A percentile compares a stretch with the other conserved stretches of the same genome.
phyloP scores from a whole-genome alignment of 1,284 basidiomycete genomes.

The Inonotus obliquus region DNA sequence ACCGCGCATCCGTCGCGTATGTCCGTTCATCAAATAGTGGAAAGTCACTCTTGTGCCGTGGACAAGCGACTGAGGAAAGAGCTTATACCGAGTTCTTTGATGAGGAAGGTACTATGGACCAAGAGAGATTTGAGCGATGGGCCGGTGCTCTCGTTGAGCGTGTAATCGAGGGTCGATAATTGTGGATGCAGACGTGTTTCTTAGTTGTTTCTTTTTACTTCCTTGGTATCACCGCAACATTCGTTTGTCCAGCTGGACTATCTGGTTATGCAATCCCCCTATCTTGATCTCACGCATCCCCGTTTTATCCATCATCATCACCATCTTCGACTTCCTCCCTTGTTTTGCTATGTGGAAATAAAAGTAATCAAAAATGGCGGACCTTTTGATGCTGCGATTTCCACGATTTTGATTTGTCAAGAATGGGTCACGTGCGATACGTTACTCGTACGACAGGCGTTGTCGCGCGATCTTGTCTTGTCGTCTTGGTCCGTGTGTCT shows the following conservation, averaged over 20 bases:
- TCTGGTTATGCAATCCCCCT: background rate
- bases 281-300: background rate
- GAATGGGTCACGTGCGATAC: background rate
- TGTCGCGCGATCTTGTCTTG: background rate
- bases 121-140: constrained; percentile 68
- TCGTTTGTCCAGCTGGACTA: background rate
- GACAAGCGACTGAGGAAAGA: constrained; percentile 45
- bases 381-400: background rate
- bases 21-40: constrained; percentile 71
- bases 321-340: background rate
- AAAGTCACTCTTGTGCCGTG: constrained; percentile 68
- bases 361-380: background rate
- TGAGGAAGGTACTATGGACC: constrained; percentile 62
- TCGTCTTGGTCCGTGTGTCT: no score
- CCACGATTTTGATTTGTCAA: background rate
- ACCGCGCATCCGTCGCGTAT: constrained; percentile 60
- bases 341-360: background rate
- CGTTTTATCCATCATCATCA: background rate
- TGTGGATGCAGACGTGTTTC: background rate
- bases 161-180: constrained; percentile 29
- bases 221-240: background rate
- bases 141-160: constrained; percentile 56
- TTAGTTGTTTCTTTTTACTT: background rate
- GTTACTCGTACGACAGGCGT: no score
- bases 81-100: constrained; percentile 71